Evolutionary conservation across 2,329 filamentous ascomycete genomes (phyloP), one percentile per base, ranked within the genome.

Genomic region (Apiospora phragmitis): DNA sequence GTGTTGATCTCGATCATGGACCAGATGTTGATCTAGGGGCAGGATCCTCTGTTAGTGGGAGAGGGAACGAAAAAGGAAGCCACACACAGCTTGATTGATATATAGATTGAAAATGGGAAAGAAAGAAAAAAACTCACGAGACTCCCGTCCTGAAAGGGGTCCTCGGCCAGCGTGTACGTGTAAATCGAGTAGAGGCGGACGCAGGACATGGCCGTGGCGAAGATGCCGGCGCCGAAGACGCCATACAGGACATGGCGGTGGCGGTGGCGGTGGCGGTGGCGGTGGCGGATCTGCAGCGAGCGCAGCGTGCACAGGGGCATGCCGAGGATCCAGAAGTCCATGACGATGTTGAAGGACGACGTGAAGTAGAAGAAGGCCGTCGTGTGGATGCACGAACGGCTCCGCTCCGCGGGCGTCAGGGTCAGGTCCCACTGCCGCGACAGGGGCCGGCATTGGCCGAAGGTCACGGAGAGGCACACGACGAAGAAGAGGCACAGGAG

Each of bases 181-280:
- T 80, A 76, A 49, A 84, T 82, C 24, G 81, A 81, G 69, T 83
- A 80, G 16, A 84, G 74, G 2, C 83, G 81, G 26, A 83, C 79
- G 43, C 81, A 79, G 8, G 81, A 81, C 70, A 79, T 80, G 38
- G 81, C 77, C 5, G 79, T 77, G 6, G 81, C 81, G 55, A 84
- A 80, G 21, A 73, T 73, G n/a, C 81, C 81, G 11, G 79, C 78
- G 1, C 83, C 83, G 67, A 86, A 86, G 51, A 86, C 78, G 24
- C 80, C 68, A 49, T 81, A 79, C 47, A 91, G 81, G 0, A 86
- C 87, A 18, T 86, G 76, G 69, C 88, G 87, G 70, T 88, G 85
- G 3, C 80, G 80, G 4, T 75, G 77, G 0, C 86, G 84, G 8
- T 86, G 76, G 69, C 88, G 87, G 70, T 88, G 85, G 3, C 80